A percentile compares a stretch with the other conserved stretches of the same genome.
Evolutionary conservation across 169 alveolate species (phyloP).

Genomic region (Plasmodium malariae): DNA sequence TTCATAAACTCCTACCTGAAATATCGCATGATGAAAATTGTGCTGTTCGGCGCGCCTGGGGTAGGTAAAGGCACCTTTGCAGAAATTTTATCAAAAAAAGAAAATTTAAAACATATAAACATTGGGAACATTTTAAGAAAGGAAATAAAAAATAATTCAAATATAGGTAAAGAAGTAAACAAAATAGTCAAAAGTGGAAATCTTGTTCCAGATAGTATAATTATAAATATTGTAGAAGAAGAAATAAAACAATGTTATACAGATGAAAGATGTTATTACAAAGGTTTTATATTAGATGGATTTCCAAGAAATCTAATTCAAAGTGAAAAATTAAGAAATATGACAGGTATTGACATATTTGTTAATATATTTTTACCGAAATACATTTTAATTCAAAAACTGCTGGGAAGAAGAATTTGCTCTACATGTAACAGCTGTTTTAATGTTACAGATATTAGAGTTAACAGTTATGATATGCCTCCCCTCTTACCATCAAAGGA

Average conservation of each 20-base stretch:
- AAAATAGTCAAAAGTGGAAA: constrained; percentile 59
- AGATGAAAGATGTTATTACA: not conserved
- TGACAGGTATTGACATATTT: constrained; percentile 50
- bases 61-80: constrained; percentile 75
- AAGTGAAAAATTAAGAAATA: constrained; percentile 34
- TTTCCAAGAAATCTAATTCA: constrained; percentile 50
- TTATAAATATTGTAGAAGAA: constrained; percentile 31
- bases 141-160: constrained; percentile 52
- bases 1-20: no score
- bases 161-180: constrained; percentile 32
- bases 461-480: constrained; percentile 32
- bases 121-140: constrained; percentile 52
- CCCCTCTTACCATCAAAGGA: constrained; percentile 42
- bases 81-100: constrained; percentile 55
- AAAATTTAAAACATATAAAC: constrained; percentile 56
- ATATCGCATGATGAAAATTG: constrained; percentile 15
- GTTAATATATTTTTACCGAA: constrained; percentile 43
- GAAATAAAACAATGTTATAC: constrained; percentile 25
- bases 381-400: constrained; percentile 32
- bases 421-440: constrained; percentile 20
- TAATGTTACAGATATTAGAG: constrained; percentile 40
- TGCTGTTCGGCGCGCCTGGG: constrained; percentile 65
- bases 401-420: constrained; percentile 62
- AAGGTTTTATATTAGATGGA: constrained; percentile 72
- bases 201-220: constrained; percentile 19